Evolutionary conservation across 352 stramenopile species (phyloP).

Genomic region (Phytophthora niederhauseri): DNA sequence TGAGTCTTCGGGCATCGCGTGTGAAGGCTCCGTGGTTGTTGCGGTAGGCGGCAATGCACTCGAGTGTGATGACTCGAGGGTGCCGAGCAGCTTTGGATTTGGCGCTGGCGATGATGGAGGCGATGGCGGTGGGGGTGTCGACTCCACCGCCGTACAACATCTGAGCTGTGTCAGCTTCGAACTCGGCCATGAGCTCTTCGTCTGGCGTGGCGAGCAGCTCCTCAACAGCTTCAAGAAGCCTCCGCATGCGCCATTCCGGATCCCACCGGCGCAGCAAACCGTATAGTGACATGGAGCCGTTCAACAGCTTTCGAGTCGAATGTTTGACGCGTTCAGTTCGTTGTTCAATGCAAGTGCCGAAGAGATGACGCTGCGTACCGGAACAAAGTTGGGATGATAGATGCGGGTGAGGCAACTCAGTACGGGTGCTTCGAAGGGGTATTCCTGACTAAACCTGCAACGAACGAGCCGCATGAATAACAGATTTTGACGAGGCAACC

Average conservation of each 20-base stretch:
- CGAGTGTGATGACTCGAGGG: constrained; percentile 54
- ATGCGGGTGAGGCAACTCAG: constrained; percentile 59
- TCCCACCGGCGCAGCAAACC: constrained; percentile 53
- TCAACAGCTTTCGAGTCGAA: constrained; percentile 43
- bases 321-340: background rate
- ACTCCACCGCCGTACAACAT: constrained; percentile 20
- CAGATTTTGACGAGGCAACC: background rate
- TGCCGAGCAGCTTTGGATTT: constrained; percentile 43
- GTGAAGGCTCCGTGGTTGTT: constrained; percentile 43
- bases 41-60: constrained; percentile 57
- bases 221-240: constrained; percentile 53
- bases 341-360: background rate
- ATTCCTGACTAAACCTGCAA: constrained; percentile 55
- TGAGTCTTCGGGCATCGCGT: constrained; percentile 42
- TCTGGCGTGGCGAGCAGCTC: constrained; percentile 44
- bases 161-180: constrained; percentile 47
- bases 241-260: constrained; percentile 62
- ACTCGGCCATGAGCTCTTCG: constrained; percentile 48
- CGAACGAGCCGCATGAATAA: background rate
- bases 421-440: constrained; percentile 57
- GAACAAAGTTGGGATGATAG: constrained; percentile 78
- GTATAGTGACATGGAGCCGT: constrained; percentile 53
- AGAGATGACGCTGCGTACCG: constrained; percentile 29
- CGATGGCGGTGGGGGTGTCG: constrained; percentile 10
- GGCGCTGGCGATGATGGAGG: constrained; percentile 17